Evolutionary conservation across 176 grass and related monocot species (phyloP).

Genomic region (Eragrostis curvula): DNA sequence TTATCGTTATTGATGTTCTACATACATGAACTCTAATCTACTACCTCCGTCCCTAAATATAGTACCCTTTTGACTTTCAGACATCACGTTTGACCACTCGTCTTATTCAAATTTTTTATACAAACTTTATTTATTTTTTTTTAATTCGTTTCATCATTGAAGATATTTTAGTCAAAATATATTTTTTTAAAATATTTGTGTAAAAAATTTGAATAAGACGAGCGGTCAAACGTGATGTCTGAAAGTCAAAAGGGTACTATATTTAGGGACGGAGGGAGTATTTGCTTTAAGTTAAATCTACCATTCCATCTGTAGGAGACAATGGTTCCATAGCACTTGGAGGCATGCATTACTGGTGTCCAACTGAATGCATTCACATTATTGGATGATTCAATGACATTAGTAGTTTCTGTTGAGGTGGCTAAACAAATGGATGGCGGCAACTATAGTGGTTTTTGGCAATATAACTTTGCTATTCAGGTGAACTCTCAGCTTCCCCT

Average conservation of each 20-base stretch:
- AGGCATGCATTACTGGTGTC: slow-evolving; percentile 51
- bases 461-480: slow-evolving; percentile 59
- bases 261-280: too few relatives aligned
- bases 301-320: slow-evolving; percentile 58
- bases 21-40: slow-evolving; percentile 18
- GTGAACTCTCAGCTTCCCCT: slow-evolving; percentile 66
- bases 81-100: too few relatives aligned
- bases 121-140: too few relatives aligned
- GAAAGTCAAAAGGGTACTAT: too few relatives aligned
- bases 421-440: slow-evolving; percentile 56
- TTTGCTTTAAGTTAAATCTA: slow-evolving; percentile 48
- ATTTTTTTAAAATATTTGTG: too few relatives aligned
- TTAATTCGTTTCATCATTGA: too few relatives aligned
- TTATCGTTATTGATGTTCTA: slow-evolving; percentile 5
- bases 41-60: too few relatives aligned
- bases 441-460: slow-evolving; percentile 53
- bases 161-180: too few relatives aligned
- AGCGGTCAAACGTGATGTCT: too few relatives aligned
- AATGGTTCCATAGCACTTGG: slow-evolving; percentile 47
- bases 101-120: too few relatives aligned
- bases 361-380: slow-evolving; percentile 49
- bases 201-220: too few relatives aligned
- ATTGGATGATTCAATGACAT: slow-evolving; percentile 53
- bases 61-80: too few relatives aligned
- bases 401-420: slow-evolving; percentile 56